Evolutionary conservation across 768 basidiomycete genomes (phyloP).

Genomic region (Chiua virens): DNA sequence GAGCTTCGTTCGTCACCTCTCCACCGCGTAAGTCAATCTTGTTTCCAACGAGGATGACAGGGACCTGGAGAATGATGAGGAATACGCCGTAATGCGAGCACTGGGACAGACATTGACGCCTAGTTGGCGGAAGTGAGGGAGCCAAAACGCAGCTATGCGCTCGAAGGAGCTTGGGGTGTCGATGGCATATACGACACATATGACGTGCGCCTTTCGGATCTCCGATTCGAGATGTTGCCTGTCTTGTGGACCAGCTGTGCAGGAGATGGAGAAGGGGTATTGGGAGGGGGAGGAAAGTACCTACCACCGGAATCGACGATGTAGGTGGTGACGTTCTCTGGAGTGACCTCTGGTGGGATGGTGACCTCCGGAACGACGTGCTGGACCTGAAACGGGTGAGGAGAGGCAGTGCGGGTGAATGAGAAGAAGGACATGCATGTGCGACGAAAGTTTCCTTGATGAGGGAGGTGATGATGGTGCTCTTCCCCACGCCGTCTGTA

Average conservation of each 20-base stretch:
- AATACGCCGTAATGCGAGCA: not conserved
- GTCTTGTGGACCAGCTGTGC: slow-evolving; percentile 80
- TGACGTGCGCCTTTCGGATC: slow-evolving; percentile 96
- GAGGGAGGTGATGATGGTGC: slow-evolving; percentile 93
- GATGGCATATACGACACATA: slow-evolving; percentile 95
- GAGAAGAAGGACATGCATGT: slow-evolving; percentile 53
- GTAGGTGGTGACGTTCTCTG: slow-evolving; percentile 96
- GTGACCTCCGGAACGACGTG: slow-evolving; percentile 96
- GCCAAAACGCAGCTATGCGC: slow-evolving; percentile 97
- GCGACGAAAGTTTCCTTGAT: slow-evolving; percentile 95
- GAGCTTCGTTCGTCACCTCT: slow-evolving; percentile 87
- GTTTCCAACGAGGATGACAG: slow-evolving; percentile 96
- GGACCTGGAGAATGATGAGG: slow-evolving; percentile 56
- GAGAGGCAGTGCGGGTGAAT: not conserved
- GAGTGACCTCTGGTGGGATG: slow-evolving; percentile 95
- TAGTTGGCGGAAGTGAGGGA: slow-evolving; percentile 90
- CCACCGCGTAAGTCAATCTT: slow-evolving; percentile 96
- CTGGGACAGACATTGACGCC: slow-evolving; percentile 81
- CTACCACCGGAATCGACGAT: slow-evolving; percentile 96
- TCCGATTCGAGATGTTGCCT: slow-evolving; percentile 88
- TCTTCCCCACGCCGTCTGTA: slow-evolving; percentile 95
- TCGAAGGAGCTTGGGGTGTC: slow-evolving; percentile 97
- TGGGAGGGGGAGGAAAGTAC: slow-evolving; percentile 25
- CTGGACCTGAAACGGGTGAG: slow-evolving; percentile 64
- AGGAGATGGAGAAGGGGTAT: slow-evolving; percentile 7